phyloP scores from a whole-genome alignment of 768 basidiomycete genomes.

The Leccinum fibrillosum region DNA sequence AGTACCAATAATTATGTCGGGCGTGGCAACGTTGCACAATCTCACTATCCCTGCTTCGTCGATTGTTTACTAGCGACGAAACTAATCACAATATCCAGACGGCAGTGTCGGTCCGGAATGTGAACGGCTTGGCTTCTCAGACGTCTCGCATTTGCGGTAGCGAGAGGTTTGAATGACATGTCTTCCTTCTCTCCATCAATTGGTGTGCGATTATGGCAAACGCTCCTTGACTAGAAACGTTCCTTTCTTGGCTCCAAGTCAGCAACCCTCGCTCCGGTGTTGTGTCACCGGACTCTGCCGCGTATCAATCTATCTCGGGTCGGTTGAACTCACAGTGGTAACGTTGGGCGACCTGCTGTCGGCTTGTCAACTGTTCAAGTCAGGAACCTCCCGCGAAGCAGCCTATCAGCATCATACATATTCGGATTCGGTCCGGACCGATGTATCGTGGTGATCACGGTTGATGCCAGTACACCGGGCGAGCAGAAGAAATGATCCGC shows the following conservation, averaged over 20 bases:
- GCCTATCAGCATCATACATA: no score
- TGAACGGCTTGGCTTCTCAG: background rate
- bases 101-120: background rate
- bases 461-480: background rate
- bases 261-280: background rate
- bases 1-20: conserved; percentile 5
- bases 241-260: background rate
- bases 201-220: background rate
- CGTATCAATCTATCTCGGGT: background rate
- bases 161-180: background rate
- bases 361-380: background rate
- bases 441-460: background rate
- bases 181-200: background rate
- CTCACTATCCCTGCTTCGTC: conserved; percentile 10
- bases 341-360: background rate
- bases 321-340: background rate
- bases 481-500: no score
- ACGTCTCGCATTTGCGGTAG: background rate
- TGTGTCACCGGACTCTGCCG: background rate
- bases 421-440: background rate
- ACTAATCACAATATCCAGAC: conserved; percentile 17
- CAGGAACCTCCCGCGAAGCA: background rate
- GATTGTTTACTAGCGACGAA: conserved; percentile 10
- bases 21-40: conserved; percentile 6
- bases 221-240: background rate